Conservation (phyloP, 2,329 filamentous ascomycete genomes). For the Sclerotinia glacialis region DNA sequence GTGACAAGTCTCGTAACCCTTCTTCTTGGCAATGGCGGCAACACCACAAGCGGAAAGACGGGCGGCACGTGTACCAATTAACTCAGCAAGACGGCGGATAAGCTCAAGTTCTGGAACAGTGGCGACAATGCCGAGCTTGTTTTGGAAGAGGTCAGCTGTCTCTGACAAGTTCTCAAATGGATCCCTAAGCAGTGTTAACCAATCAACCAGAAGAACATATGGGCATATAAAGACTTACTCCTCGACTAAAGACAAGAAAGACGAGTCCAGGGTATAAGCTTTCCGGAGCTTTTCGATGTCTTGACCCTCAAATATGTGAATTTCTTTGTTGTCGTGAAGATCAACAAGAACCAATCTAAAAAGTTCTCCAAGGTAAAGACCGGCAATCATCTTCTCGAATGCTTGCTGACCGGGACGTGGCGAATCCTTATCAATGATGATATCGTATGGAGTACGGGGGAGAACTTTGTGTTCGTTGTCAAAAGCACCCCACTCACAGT, state of each 20-base stretch:
- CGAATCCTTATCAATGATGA: constrained; percentile 84
- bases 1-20: constrained; percentile 81
- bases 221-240: constrained; percentile 54
- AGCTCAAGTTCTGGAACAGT: constrained; percentile 82
- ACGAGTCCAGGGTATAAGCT: constrained; percentile 86
- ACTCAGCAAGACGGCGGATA: constrained; percentile 81
- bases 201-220: constrained; percentile 18
- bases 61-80: constrained; percentile 92
- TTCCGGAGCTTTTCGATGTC: constrained; percentile 78
- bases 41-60: constrained; percentile 93
- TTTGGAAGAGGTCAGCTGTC: constrained; percentile 77
- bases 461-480: constrained; percentile 91
- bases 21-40: constrained; percentile 95
- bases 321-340: constrained; percentile 72
- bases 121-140: constrained; percentile 68
- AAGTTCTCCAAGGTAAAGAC: constrained; percentile 90
- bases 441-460: constrained; percentile 80
- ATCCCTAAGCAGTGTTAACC: constrained; percentile 55
- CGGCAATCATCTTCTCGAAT: constrained; percentile 98
- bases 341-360: constrained; percentile 86
- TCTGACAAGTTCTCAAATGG: constrained; percentile 94
- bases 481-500: constrained; percentile 97
- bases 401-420: constrained; percentile 91
- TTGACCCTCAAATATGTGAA: constrained; percentile 78
- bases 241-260: constrained; percentile 89